Base-by-base conservation (phyloP, 352 stramenopile species). In the Phytophthora citrophthora region DNA sequence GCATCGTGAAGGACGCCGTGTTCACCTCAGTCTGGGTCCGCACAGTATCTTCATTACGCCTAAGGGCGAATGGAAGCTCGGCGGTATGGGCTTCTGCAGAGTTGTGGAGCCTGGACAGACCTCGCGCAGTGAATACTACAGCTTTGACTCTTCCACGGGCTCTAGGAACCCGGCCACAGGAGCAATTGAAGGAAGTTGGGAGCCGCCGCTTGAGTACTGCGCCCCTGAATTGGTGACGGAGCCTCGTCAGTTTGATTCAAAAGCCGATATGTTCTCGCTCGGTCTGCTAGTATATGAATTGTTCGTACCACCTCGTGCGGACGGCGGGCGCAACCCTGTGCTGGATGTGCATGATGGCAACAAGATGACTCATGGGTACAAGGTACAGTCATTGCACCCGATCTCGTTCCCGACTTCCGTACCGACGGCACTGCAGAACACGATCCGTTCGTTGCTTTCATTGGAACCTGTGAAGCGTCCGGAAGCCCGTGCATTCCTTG, bases 21-120 rank as follows among this genome's bases (percentile, higher is more conserved):
- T 97, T 51, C 90, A 97, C 54, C 60, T 97, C 38, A 96, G 81
- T 64, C 52, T 97, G 1, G 77, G 84, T 5, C 90, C 91, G 24
- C 78, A 95, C 50, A 96, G 88, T 43, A 89, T 97, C 58, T 96
- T 97, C 68, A 90, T 97, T 26, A 96, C 91, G 41, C 85, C 90
- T 38, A 96, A 94, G 64, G 91, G 91, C 53, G 85, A 96, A 64
- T 97, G 89, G 88, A 97, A 97, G 64, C 78, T 97, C 15, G 90
- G 89, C 20, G 90, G 91, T 10, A 94, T 97, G 81, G 89, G 90
- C 64, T 97, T 97, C 55, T 94, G 86, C 40, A 78, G 86, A 39
- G 79, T 94, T 44, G 82, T 96, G 5, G 88, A 96, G 54, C 88
- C 86, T 0, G 88, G 88, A 2, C 79, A 94, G 56, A 90, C 67